Evolutionary conservation across 345 rosid species (phyloP), one percentile per base, ranked within the genome.

Genomic region (Gossypium thurberi): DNA sequence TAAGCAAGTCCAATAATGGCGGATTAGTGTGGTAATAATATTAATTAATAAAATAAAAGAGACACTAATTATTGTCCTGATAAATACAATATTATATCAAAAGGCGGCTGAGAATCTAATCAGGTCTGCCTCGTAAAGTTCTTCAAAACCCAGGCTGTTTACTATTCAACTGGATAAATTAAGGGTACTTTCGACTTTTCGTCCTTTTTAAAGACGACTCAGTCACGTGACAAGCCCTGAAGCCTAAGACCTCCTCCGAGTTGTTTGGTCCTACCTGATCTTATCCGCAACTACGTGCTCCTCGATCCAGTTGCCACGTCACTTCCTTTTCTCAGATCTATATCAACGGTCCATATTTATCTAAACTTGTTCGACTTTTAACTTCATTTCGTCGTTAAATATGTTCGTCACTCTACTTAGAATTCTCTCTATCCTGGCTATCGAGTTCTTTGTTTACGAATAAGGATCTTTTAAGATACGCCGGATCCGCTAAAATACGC

Each of bases 231-330:
- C 77, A 71, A 11, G 52, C 28, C 75, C 73, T 76, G 21, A 4
- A 21, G 43, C 71, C 53, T 15, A 55, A 43, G 44, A 79, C 64
- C 68, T 78, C 66, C 65, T 78, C 66, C 65, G 75, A 81, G 5
- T 57, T 15, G 33, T 71, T 74, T 56, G 87, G 86, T 58, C 88
- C 87, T 80, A 61, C 79, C 63, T 40, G 70, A 76, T 76, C 94
- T 88, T 88, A 91, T 86, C 94, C 66, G 23, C 56, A 66, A 40
- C 25, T 33, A 72, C 84, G 81, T 76, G 89, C 57, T 62, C 51
- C 57, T 69, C 37, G 84, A 83, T 81, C 85, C 72, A 17, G 53
- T 60, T 18, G 72, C 92, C 94, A 84, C 85, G 73, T 78, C 84
- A 62, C 0, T 1, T 2, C 13, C 15, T 2, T n/a, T 15, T 47